These are phyloP conservation scores for Articulospora tetracladia DNA, from an alignment of 495 filamentous ascomycete genomes.

Conservation along the genomic window DNA sequence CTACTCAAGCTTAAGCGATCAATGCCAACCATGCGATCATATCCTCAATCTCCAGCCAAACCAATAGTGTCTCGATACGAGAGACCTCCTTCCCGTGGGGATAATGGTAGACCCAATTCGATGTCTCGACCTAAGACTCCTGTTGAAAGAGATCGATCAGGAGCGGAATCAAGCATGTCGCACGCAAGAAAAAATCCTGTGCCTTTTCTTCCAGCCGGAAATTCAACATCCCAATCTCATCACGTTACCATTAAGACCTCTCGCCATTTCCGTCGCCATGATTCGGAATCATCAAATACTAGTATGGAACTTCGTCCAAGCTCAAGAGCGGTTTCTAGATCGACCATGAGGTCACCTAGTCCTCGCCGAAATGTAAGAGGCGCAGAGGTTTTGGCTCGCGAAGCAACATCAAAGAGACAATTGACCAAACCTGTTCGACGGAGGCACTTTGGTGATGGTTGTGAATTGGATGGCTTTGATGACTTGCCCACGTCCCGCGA, in stretches of 20 bases:
- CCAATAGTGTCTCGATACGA: constrained; percentile 42
- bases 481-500: constrained; percentile 87
- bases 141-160: constrained; percentile 53
- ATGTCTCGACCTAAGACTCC: constrained; percentile 66
- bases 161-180: constrained; percentile 47
- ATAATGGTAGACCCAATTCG: constrained; percentile 37
- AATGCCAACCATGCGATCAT: constrained; percentile 69
- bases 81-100: constrained; percentile 42
- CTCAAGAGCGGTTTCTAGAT: constrained; percentile 51
- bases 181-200: constrained; percentile 53
- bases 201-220: constrained; percentile 81
- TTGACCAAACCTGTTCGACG: constrained; percentile 70
- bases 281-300: constrained; percentile 60
- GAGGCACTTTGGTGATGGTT: constrained; percentile 86
- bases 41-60: constrained; percentile 40
- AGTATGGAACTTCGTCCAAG: constrained; percentile 48
- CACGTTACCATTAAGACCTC: constrained; percentile 69
- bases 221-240: constrained; percentile 70
- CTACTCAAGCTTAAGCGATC: constrained; percentile 83
- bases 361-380: constrained; percentile 38
- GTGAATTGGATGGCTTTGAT: constrained; percentile 88
- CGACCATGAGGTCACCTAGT: constrained; percentile 53
- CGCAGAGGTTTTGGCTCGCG: constrained; percentile 44
- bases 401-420: constrained; percentile 58
- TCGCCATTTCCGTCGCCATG: constrained; percentile 67